Conservation (phyloP, 805 yeast species). For the Zygosaccharomyces bisporus region DNA sequence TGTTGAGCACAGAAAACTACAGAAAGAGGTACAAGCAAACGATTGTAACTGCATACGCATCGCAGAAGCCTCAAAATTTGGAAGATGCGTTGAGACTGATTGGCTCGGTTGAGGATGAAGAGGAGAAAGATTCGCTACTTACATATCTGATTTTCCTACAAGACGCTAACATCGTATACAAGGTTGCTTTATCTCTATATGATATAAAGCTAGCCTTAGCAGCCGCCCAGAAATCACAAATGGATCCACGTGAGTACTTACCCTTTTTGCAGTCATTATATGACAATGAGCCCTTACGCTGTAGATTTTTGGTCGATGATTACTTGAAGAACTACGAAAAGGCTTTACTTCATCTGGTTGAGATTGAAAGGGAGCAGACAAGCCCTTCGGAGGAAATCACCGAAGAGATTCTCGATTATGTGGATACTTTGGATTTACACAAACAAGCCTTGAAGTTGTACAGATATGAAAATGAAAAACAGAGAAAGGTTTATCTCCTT, state of each 20-base stretch:
- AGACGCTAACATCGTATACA: constrained; percentile 80
- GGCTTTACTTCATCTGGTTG: constrained; percentile 65
- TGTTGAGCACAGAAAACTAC: constrained; percentile 47
- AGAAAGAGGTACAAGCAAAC: constrained; percentile 64
- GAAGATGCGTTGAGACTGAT: constrained; percentile 68
- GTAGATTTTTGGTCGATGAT: constrained; percentile 75
- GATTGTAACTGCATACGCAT: constrained; percentile 85
- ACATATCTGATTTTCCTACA: constrained; percentile 86
- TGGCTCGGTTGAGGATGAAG: constrained; percentile 46
- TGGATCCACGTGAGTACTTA: constrained; percentile 94
- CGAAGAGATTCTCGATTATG: constrained; percentile 63
- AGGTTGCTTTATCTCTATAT: constrained; percentile 75
- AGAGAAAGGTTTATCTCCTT: constrained; percentile 48
- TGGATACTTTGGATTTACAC: constrained; percentile 65
- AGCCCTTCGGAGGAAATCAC: constrained; percentile 32
- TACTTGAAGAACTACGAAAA: constrained; percentile 60
- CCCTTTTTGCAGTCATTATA: constrained; percentile 85
- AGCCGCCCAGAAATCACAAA: constrained; percentile 94
- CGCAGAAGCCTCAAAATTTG: constrained; percentile 83
- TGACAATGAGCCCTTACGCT: constrained; percentile 60
- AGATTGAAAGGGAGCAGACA: constrained; percentile 37
- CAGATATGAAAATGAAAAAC: constrained; percentile 53
- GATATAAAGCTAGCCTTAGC: constrained; percentile 74
- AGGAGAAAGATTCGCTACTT: constrained; percentile 58
- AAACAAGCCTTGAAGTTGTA: constrained; percentile 62